Base-by-base conservation (phyloP, 176 grass and related monocot species). In the Lolium rigidum region DNA sequence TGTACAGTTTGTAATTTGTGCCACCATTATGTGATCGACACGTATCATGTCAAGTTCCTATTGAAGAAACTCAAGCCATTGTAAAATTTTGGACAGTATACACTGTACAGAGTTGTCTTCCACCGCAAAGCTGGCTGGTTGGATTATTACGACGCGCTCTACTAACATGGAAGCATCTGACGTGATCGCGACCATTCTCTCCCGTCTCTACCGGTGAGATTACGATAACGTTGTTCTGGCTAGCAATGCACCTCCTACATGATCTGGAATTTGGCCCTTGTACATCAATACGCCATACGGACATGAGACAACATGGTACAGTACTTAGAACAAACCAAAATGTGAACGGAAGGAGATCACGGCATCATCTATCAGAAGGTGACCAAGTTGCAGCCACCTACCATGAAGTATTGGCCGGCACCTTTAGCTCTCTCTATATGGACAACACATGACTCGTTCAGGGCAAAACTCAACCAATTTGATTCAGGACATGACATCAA, bases 211-310 rank as follows among this genome's bases (percentile, higher is more conserved):
- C 24, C 2, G 0, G 38, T 22, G 46, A 56, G 22, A 77, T 60
- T 49, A 70, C 13, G 26, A 51, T 86, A 12, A 76, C 26, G 52
- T 86, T 76, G 55, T 47, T 9, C 61, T 81, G 83, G 77, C 77
- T 51, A 76, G 6, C 38, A 82, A 46, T 82, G 83, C 78, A 82
- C 41, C 67, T 71, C 70, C 41, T 43, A 82, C 1, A 54, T 70
- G 83, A 81, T 69, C 25, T 60, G 60, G 2, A 16, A 60, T 81
- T 76, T 85, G 47, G 14, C 11, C 35, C 11, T 18, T 73, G 21
- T 57, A 68, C 54, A 44, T 10, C 5, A 35, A 17, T 37, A 66
- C 26, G 13, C 63, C 63, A 44, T 17, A 52, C 8, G 14, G 24
- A 2, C 48, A 75, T 0, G 28, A 31, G 21, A 74, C 43, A 83